A percentile compares a stretch with the other conserved stretches of the same genome.
These are phyloP conservation scores for Chalciporus sphaerocephalus DNA, from an alignment of 768 basidiomycete species.

Conservation along the genomic window DNA sequence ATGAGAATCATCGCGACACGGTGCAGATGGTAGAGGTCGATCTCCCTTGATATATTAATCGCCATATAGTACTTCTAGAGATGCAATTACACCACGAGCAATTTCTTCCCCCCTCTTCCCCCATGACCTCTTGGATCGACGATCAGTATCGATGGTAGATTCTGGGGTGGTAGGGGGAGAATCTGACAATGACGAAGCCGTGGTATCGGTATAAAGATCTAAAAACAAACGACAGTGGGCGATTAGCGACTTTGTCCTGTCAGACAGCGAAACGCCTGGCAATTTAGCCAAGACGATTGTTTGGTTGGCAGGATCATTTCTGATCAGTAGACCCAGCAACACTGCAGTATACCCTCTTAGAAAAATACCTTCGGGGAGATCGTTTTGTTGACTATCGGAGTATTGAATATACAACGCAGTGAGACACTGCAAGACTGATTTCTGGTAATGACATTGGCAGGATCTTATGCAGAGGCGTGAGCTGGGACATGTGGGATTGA, in stretches of 20 bases:
- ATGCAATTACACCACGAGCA: constrained; percentile 48
- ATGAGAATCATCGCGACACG: constrained; percentile 34
- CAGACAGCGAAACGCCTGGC: constrained; percentile 29
- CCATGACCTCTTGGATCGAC: constrained; percentile 12
- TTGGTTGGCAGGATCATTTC: constrained; percentile 32
- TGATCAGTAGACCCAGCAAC: constrained; percentile 55
- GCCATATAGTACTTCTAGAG: constrained; percentile 38
- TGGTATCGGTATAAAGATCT: constrained; percentile 37
- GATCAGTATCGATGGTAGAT: background rate
- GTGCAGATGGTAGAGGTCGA: constrained; percentile 13
- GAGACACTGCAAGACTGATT: constrained; percentile 49
- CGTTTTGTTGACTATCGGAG: constrained; percentile 12
- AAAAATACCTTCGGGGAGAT: constrained; percentile 43
- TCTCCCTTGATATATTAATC: constrained; percentile 15
- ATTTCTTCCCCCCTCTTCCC: constrained; percentile 39
- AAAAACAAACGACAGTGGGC: constrained; percentile 39
- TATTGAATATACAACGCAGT: constrained; percentile 45
- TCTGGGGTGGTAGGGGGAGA: constrained; percentile 10
- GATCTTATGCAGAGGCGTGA: constrained; percentile 43
- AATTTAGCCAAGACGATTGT: constrained; percentile 31
- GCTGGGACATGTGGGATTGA: constrained; percentile 50
- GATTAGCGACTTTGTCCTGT: constrained; percentile 33
- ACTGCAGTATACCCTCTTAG: constrained; percentile 73
- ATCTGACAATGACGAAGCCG: constrained; percentile 23
- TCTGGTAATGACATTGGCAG: constrained; percentile 50